Evolutionary conservation across 2,329 filamentous ascomycete species (phyloP), one percentile per base, ranked within the genome.

Genomic region (Fusarium protoensiforme): DNA sequence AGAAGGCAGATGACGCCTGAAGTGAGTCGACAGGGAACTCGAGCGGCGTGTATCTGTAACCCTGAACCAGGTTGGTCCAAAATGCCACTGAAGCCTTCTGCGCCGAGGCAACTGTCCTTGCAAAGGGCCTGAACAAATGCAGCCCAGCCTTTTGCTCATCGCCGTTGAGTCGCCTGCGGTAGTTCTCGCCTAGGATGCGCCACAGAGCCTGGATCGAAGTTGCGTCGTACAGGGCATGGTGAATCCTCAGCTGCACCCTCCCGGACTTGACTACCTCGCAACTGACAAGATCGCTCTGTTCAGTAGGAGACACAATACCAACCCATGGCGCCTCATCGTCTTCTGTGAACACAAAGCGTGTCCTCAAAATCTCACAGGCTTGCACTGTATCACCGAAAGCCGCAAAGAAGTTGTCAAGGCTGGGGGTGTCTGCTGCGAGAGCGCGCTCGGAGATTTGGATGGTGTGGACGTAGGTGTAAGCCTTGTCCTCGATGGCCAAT

Each of bases 211-310:
- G 57, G 0, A 72, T 72, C 0, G 69, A 69, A 0, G 27, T 46
- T 0, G 69, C 69, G 4, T 72, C 69, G 11, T 72, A 72, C 5
- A 72, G 41, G 0, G 69, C 33, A 38, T 72, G 69, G 2, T 72
- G 69, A 1, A 72, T 72, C 5, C 20, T 62, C 0, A 72, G 14
- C 8, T 72, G 31, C 0, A 72, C 27, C 13, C 56, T 33, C 0
- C 65, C 69, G 1, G 51, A 9, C 14, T 31, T 24, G 41, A 1
- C 46, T 14, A 35, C 29, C 8, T 69, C 20, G 48, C 69, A 72
- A 10, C 18, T 69, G 3, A 72, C 57, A 3, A 58, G 33, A 1
- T 72, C 61, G 2, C 51, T 69, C 10, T 72, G 69, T 5, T 72
- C 69, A 1, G 60, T 51, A 3, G 69, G 65, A 0, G 69, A 72